A percentile compares a stretch with the other conserved stretches of the same genome.
Conservation (phyloP, 371 early-diverging fungal genomes). For the Mucor irregularis region DNA sequence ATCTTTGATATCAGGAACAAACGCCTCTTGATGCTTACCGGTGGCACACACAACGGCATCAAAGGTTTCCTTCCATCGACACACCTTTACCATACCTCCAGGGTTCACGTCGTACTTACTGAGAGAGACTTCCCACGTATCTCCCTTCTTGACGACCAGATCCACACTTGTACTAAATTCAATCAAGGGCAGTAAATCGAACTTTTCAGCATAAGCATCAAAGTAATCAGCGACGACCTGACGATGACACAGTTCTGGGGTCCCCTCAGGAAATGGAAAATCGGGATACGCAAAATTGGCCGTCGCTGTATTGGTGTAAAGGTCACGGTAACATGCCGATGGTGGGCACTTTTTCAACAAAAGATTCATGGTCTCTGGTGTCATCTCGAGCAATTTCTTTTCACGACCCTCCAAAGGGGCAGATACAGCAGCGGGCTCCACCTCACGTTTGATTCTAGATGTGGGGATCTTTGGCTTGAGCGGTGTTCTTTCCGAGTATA, state of each 20-base stretch:
- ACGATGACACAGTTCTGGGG: not conserved
- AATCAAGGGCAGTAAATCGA: conserved; percentile 19
- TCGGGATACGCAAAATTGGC: conserved; percentile 4
- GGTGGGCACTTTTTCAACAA: conserved; percentile 15
- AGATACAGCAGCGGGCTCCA: not conserved
- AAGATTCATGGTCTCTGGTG: conserved; percentile 11
- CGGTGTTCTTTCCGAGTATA: conserved; percentile 18
- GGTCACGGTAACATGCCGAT: conserved; percentile 24
- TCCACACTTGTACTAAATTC: conserved; percentile 26
- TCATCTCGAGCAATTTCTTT: conserved; percentile 16
- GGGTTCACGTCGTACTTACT: conserved; percentile 15
- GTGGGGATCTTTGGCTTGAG: conserved; percentile 26
- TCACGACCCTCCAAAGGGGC: not conserved
- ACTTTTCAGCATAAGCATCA: conserved; percentile 9
- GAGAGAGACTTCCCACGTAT: conserved; percentile 24
- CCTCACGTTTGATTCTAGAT: not conserved
- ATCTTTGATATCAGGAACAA: conserved; percentile 31
- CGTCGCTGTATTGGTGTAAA: conserved; percentile 15
- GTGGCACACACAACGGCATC: conserved; percentile 45
- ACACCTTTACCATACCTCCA: conserved; percentile 12
- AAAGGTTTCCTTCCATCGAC: conserved; percentile 31
- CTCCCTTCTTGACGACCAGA: conserved; percentile 7
- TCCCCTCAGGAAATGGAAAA: conserved; percentile 6
- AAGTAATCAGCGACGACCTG: conserved; percentile 1
- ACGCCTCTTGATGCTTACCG: conserved; percentile 35